Evolutionary conservation across 1,139 yeast species (phyloP).

Genomic region (Kurtzmaniella quercitrusa): DNA sequence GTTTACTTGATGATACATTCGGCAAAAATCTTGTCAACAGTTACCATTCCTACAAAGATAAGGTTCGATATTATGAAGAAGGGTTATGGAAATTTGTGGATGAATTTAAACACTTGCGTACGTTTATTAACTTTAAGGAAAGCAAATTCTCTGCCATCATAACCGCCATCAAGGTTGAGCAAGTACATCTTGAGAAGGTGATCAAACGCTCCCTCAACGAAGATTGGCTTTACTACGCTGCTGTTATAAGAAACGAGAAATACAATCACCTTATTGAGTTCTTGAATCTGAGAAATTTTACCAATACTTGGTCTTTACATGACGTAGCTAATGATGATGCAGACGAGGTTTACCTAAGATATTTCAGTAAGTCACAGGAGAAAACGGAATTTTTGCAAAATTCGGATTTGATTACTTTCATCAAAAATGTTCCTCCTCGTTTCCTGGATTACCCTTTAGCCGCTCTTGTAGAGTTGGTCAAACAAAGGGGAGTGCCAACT

Average conservation of each 20-base stretch:
- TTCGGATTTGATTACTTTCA: background rate
- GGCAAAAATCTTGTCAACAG: background rate
- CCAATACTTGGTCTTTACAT: background rate
- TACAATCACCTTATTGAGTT: background rate
- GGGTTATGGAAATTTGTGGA: background rate
- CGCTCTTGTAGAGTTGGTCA: background rate
- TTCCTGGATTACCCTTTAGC: background rate
- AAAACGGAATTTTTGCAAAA: background rate
- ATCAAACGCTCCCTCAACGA: background rate
- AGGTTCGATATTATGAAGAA: background rate
- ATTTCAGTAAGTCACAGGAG: background rate
- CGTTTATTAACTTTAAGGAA: background rate
- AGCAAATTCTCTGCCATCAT: background rate
- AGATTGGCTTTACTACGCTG: background rate
- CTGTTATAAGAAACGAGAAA: background rate
- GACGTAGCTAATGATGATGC: background rate
- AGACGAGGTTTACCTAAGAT: background rate
- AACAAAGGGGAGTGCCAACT: background rate
- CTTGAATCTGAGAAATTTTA: background rate
- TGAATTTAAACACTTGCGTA: background rate
- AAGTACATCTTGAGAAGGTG: background rate
- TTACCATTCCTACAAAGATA: background rate
- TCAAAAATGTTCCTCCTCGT: background rate
- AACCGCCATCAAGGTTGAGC: background rate
- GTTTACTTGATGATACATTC: background rate